Percentiles rank a stretch among this genome's conserved stretches.
Conservation (phyloP, 2,329 filamentous ascomycete species). For the Geosmithia morbida region DNA sequence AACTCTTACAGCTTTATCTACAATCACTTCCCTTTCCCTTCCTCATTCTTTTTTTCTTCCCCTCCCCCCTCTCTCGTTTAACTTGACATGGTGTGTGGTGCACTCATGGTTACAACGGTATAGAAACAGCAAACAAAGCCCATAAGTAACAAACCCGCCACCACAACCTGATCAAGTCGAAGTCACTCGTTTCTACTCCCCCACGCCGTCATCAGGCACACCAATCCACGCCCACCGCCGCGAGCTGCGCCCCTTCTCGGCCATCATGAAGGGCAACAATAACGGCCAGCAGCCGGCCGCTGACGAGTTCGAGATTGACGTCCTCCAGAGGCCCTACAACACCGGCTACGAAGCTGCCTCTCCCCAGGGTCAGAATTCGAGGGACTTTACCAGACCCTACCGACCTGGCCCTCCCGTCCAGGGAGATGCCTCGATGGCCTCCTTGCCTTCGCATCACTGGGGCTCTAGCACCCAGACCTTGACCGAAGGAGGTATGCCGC, state of each 20-base stretch:
- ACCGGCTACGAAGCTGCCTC: neutral
- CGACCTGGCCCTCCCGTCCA: neutral
- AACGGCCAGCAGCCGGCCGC: neutral
- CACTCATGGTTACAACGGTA: neutral
- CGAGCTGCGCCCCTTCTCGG: neutral
- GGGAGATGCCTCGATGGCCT: neutral
- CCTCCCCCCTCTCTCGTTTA: no score
- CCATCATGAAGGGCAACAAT: neutral
- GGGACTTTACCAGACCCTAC: constrained; percentile 1
- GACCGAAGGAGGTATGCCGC: neutral
- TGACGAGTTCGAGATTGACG: constrained; percentile 8
- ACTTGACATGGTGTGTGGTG: neutral
- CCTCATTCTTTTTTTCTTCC: neutral
- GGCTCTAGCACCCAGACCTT: constrained; percentile 4
- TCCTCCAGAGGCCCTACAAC: constrained; percentile 1
- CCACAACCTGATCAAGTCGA: neutral
- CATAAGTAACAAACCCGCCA: neutral
- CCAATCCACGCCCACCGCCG: neutral
- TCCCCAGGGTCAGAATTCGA: neutral
- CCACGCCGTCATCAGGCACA: neutral
- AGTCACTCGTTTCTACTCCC: neutral
- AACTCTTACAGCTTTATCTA: neutral
- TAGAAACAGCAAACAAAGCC: neutral
- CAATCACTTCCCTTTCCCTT: neutral
- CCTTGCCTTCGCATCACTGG: constrained; percentile 2